phyloP scores from a whole-genome alignment of 176 grass and related monocot species.

The Ensete glaucum region DNA sequence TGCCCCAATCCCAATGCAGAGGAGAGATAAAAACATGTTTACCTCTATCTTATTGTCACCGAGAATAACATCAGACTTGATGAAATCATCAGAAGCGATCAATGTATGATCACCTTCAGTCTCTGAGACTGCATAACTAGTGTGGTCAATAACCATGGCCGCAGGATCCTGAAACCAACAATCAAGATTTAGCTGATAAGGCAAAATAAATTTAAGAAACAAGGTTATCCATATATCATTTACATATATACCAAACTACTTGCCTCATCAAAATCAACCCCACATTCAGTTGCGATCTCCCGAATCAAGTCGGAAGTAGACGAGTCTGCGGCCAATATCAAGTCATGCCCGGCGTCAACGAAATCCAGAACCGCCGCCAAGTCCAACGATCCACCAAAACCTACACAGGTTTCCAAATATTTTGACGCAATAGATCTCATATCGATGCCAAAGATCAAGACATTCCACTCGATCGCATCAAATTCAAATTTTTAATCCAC shows the following conservation, averaged over 20 bases:
- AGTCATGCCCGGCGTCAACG: conserved; percentile 76
- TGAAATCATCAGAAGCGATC: conserved; percentile 66
- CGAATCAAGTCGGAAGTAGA: conserved; percentile 88
- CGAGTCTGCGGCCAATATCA: conserved; percentile 76
- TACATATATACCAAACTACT: not conserved
- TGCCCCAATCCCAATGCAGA: not conserved
- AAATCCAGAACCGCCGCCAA: conserved; percentile 69
- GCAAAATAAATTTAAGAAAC: not conserved
- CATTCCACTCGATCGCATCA: too few relatives aligned
- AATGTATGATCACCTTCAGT: conserved; percentile 79
- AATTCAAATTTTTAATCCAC: too few relatives aligned
- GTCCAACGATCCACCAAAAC: conserved; percentile 88
- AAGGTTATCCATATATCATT: not conserved
- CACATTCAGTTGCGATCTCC: conserved; percentile 79
- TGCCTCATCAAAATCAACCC: conserved; percentile 97
- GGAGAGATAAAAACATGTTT: not conserved
- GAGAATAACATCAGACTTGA: conserved; percentile 73
- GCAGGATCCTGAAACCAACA: conserved; percentile 51
- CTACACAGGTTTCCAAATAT: conserved; percentile 21
- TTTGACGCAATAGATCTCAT: conserved; percentile 4
- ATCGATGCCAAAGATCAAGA: conserved; percentile 5
- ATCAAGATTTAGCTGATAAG: not conserved
- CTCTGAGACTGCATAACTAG: conserved; percentile 64
- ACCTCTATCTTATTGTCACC: conserved; percentile 77
- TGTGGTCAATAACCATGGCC: conserved; percentile 86